These are phyloP conservation scores for Fusarium verticillioides DNA, from an alignment of 2,329 filamentous ascomycete genomes.

Conservation along the genomic window DNA sequence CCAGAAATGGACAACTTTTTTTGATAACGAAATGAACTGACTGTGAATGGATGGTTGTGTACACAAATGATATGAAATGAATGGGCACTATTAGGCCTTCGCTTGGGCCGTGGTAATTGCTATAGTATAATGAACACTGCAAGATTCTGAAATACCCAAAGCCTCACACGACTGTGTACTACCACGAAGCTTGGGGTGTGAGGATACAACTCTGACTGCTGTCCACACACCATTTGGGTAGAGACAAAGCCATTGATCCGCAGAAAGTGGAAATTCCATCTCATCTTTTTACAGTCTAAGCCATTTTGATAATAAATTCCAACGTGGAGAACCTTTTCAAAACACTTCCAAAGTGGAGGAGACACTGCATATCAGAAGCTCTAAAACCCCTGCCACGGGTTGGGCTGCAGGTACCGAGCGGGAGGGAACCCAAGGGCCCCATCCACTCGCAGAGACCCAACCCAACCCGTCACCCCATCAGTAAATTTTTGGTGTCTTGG, in stretches of 20 bases:
- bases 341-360: conserved; percentile 26
- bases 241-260: conserved; percentile 6
- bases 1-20: conserved; percentile 2
- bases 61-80: conserved; percentile 8
- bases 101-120: conserved; percentile 9
- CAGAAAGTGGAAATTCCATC: conserved; percentile 18
- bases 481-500: conserved; percentile 9
- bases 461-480: conserved; percentile 34
- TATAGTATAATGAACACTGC: conserved; percentile 3
- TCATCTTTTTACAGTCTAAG: conserved; percentile 8
- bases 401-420: conserved; percentile 41
- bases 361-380: conserved; percentile 12
- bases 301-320: conserved; percentile 14
- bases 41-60: background rate
- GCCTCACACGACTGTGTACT: background rate
- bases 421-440: conserved; percentile 37
- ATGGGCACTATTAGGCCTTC: conserved; percentile 4
- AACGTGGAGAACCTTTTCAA: conserved; percentile 13
- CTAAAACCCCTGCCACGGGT: conserved; percentile 27
- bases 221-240: conserved; percentile 14
- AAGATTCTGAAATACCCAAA: background rate
- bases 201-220: background rate
- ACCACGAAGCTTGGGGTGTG: conserved; percentile 20
- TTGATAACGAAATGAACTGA: conserved; percentile 16
- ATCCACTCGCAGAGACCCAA: conserved; percentile 28